Evolutionary conservation across 192 early-diverging fungal species (phyloP).

Genomic region (Chytriomyces confervae): DNA sequence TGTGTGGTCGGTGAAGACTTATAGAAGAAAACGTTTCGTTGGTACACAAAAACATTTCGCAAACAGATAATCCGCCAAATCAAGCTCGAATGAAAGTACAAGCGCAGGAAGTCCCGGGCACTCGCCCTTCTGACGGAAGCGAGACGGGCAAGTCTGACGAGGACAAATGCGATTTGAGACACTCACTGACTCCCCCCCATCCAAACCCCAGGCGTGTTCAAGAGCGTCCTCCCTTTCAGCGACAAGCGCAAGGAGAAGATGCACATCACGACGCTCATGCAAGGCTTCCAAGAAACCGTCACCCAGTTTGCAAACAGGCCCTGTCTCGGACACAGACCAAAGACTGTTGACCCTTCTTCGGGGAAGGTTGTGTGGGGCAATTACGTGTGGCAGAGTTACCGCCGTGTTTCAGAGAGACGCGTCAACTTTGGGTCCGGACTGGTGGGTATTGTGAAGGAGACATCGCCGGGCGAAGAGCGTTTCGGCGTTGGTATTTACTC

Average conservation of each 20-base stretch:
- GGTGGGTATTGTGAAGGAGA: constrained; percentile 36
- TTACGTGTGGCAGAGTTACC: constrained; percentile 53
- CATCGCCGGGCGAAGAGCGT: constrained; percentile 41
- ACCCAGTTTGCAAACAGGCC: constrained; percentile 27
- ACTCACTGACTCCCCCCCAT: not conserved
- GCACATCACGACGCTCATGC: constrained; percentile 48
- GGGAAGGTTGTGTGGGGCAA: constrained; percentile 42
- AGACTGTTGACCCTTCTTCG: not conserved
- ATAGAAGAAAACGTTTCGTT: too few species aligned
- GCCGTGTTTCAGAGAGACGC: constrained; percentile 39
- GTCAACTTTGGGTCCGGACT: constrained; percentile 52
- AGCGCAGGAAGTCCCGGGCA: constrained; percentile 18
- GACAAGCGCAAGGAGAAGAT: constrained; percentile 46
- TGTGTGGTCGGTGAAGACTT: too few species aligned
- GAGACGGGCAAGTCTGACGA: constrained; percentile 12
- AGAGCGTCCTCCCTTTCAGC: constrained; percentile 40
- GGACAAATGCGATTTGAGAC: not conserved
- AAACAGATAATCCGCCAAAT: too few species aligned
- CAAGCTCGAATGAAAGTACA: not conserved
- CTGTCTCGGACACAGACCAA: constrained; percentile 35
- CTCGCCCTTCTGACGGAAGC: constrained; percentile 32
- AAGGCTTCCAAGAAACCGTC: constrained; percentile 47
- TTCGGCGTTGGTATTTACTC: constrained; percentile 48
- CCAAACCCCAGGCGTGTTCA: constrained; percentile 44
- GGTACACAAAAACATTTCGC: too few species aligned